phyloP scores from a whole-genome alignment of 129 eudicot genomes.

The Artemisia argyi region DNA sequence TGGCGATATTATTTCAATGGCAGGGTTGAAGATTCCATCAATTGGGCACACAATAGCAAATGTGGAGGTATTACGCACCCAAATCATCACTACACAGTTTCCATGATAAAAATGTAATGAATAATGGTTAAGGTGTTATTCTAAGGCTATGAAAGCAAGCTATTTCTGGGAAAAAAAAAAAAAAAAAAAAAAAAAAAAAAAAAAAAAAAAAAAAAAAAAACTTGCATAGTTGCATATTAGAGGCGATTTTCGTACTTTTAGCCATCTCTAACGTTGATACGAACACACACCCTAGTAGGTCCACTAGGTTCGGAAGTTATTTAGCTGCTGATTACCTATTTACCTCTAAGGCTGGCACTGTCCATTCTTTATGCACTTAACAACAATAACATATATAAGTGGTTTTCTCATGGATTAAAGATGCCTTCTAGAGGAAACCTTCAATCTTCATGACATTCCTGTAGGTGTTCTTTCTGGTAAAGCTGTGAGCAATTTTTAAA shows the following conservation, averaged over 20 bases:
- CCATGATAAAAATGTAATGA: not conserved
- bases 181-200: too few relatives aligned
- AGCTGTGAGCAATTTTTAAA: not conserved
- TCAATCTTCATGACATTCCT: not conserved
- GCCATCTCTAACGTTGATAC: not conserved
- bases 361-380: not conserved
- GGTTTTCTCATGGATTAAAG: not conserved
- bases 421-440: not conserved
- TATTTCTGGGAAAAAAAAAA: too few relatives aligned
- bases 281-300: not conserved
- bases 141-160: not conserved
- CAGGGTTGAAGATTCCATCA: conserved; percentile 82
- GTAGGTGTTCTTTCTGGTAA: not conserved
- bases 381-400: not conserved
- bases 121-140: not conserved
- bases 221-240: not conserved
- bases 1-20: conserved; percentile 92
- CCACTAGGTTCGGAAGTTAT: not conserved
- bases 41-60: conserved; percentile 90
- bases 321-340: not conserved
- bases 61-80: conserved; percentile 55
- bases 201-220: not conserved
- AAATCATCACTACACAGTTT: not conserved
- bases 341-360: not conserved
- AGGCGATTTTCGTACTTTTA: not conserved